Evolutionary conservation across 139 green algal genomes (phyloP).

Genomic region (Astrephomene gubernaculifera): DNA sequence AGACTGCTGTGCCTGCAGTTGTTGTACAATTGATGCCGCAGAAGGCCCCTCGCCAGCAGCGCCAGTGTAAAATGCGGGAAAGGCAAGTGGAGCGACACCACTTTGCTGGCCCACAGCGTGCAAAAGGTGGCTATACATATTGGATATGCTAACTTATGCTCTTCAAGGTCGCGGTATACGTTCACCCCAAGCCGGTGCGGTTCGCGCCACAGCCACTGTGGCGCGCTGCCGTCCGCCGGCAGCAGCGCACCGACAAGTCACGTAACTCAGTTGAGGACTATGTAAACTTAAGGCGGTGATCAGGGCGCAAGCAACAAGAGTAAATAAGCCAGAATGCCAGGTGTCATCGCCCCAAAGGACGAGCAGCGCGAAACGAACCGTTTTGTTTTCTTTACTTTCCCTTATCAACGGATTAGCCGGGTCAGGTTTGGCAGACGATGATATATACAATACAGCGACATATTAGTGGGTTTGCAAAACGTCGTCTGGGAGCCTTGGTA

Average conservation of each 20-base stretch:
- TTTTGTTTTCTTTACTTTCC: neutral
- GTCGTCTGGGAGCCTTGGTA: no score
- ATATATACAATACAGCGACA: no score
- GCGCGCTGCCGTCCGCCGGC: neutral
- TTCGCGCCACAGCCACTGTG: neutral
- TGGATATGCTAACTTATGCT: neutral
- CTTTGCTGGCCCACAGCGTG: neutral
- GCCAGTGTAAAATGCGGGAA: neutral
- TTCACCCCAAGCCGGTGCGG: neutral
- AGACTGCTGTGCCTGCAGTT: neutral
- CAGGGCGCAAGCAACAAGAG: no score
- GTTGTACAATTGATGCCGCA: neutral
- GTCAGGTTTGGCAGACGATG: no score
- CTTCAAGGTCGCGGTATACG: neutral
- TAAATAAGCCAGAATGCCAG: no score
- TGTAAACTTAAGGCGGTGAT: no score
- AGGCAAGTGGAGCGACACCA: neutral
- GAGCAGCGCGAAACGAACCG: no score
- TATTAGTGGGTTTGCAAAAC: no score
- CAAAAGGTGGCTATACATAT: conserved; percentile 4
- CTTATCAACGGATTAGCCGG: neutral
- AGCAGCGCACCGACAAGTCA: neutral
- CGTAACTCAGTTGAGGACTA: neutral
- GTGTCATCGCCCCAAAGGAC: no score
- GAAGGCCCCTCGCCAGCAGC: neutral